phyloP scores from a whole-genome alignment of 2,329 filamentous ascomycete genomes.

The Ophiocordyceps camponoti-saundersi region DNA sequence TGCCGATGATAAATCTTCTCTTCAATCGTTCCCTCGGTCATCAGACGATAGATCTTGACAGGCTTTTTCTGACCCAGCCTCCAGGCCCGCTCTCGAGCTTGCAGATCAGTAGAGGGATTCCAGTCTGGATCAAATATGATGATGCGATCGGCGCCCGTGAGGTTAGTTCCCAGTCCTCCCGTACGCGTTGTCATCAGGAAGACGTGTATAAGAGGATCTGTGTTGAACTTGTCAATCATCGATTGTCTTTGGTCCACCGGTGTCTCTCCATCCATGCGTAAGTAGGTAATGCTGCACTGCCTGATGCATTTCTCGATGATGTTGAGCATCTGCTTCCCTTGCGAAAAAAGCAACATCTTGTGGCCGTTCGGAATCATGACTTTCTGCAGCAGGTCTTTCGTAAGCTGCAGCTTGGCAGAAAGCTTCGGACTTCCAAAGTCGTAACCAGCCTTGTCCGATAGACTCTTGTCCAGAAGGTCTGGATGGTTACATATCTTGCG shows the following conservation, averaged over 20 bases:
- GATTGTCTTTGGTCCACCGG: conserved; percentile 75
- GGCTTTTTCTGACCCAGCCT: conserved; percentile 86
- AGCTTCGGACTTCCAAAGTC: conserved; percentile 62
- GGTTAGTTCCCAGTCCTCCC: conserved; percentile 80
- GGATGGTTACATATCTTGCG: conserved; percentile 98
- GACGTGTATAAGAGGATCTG: conserved; percentile 58
- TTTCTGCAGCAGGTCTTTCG: conserved; percentile 62
- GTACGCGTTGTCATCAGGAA: conserved; percentile 94
- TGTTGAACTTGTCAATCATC: conserved; percentile 89
- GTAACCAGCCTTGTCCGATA: conserved; percentile 43
- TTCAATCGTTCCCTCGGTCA: conserved; percentile 95
- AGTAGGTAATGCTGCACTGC: conserved; percentile 53
- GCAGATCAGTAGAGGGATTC: conserved; percentile 93
- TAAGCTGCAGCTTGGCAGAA: conserved; percentile 92
- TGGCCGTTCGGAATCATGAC: conserved; percentile 84
- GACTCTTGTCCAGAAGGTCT: conserved; percentile 54
- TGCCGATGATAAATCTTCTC: conserved; percentile 99
- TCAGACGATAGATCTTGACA: conserved; percentile 91
- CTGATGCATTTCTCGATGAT: conserved; percentile 74
- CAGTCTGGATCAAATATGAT: conserved; percentile 98
- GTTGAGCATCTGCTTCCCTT: conserved; percentile 88
- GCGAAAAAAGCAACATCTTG: conserved; percentile 84
- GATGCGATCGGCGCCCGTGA: conserved; percentile 87
- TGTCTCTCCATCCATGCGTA: conserved; percentile 89
- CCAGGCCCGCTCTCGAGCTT: conserved; percentile 92